These are phyloP conservation scores for Rhizopogon vulgaris DNA, from an alignment of 768 basidiomycete genomes.

Conservation along the genomic window DNA sequence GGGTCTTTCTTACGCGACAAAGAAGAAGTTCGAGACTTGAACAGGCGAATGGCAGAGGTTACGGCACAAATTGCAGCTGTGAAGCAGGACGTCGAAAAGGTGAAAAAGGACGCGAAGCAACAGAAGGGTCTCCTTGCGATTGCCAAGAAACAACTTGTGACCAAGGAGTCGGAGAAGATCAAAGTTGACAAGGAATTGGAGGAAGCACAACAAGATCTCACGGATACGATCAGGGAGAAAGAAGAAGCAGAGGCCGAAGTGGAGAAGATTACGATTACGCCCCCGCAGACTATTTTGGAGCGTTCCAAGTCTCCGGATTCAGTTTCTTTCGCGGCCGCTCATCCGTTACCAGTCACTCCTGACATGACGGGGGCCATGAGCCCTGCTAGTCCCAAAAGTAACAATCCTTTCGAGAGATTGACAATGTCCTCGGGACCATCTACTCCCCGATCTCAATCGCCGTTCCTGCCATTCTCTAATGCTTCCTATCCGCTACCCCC, in stretches of 20 bases:
- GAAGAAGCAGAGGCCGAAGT: slow-evolving; percentile 50
- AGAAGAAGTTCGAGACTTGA: slow-evolving; percentile 85
- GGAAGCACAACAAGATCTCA: slow-evolving; percentile 53
- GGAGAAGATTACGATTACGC: slow-evolving; percentile 20
- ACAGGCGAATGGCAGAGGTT: slow-evolving; percentile 78
- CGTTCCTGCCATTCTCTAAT: slow-evolving; percentile 48
- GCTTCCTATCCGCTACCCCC: slow-evolving; percentile 33
- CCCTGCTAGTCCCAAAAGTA: slow-evolving; percentile 55
- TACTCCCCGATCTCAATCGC: slow-evolving; percentile 48
- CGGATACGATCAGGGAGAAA: slow-evolving; percentile 47
- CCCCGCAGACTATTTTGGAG: slow-evolving; percentile 11
- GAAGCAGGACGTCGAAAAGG: slow-evolving; percentile 77
- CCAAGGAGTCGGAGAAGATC: slow-evolving; percentile 72
- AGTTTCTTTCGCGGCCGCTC: slow-evolving; percentile 55
- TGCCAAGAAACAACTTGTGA: slow-evolving; percentile 86
- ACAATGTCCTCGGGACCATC: slow-evolving; percentile 37
- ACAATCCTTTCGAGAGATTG: slow-evolving; percentile 86
- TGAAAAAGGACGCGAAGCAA: slow-evolving; percentile 90
- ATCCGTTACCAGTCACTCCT: slow-evolving; percentile 69
- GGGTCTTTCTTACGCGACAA: slow-evolving; percentile 84
- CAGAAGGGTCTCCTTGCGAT: slow-evolving; percentile 95
- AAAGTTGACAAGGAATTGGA: slow-evolving; percentile 68
- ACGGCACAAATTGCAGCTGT: slow-evolving; percentile 63
- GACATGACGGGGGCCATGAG: slow-evolving; percentile 49
- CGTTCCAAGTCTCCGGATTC: slow-evolving; percentile 41